Base-by-base conservation (phyloP, 768 basidiomycete species). In the Psilocybe sp. region DNA sequence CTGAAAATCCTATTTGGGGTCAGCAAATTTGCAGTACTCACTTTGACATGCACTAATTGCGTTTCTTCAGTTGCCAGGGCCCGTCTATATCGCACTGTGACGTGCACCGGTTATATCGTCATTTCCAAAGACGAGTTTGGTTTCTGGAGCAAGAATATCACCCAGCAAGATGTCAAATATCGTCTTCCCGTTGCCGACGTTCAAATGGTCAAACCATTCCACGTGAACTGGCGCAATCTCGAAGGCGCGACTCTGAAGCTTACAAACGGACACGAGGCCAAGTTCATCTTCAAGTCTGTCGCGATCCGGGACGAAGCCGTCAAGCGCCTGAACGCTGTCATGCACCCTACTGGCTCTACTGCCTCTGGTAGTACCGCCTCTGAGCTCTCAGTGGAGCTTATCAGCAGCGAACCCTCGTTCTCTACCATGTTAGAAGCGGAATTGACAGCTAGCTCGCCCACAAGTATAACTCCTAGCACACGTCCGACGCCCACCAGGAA, bases 241-340 rank as follows among this genome's bases (percentile, higher is more conserved):
- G 58, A 68, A 50, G 78, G 76, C 5, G 56, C 83, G 43, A 57
- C 67, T 5, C 55, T 84, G 10, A 65, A 73, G 42, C 65, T 81
- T 9, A 68, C 73, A 28, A 78, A 76, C n/a, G 73, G 75, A 41
- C 49, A 64, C 2, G 70, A 77, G 45, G 55, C 81, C 19, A 65
- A 64, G n/a, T 74, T 85, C 51, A 69, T 76, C 18, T 84, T 85
- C 63, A 71, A 69, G 57, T 67, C 65, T 1, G 53, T 58, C 13
- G 61, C 64, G 1, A 49, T 65, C 4, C 64, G 82, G 18, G 75
- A 79, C 46, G 73, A 81, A 49, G 78, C 71, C 3, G 58, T 77
- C 8, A 53, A 60, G 13, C 67, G 65, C 35, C 64, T 79, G 47
- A 66, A 38, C 20, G 38, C 38, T 3, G 14, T 34, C 20, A 15